Evolutionary conservation across 106 monocot species (phyloP).

Genomic region (Apostasia ramifera): DNA sequence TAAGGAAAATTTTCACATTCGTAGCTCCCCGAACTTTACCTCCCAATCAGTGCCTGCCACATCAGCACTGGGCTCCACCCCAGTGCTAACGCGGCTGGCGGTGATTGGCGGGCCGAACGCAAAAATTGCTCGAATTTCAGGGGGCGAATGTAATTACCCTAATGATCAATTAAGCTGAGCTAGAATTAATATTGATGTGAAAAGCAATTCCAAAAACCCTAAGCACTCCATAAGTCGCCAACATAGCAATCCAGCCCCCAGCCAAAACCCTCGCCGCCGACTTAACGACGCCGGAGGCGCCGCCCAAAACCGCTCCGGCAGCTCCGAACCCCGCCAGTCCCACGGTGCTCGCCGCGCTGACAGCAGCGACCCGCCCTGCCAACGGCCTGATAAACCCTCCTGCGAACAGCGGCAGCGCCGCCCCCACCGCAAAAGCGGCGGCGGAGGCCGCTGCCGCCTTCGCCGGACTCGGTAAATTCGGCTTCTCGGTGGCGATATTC

Average conservation of each 20-base stretch:
- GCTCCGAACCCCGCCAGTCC: constrained; percentile 45
- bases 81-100: no score
- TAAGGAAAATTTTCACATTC: no score
- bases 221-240: constrained; percentile 40
- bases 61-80: no score
- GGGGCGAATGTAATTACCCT: no score
- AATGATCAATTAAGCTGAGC: constrained; percentile 5
- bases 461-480: constrained; percentile 31
- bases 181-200: constrained; percentile 14
- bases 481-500: not conserved
- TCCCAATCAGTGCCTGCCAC: no score
- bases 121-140: no score
- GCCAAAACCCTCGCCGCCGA: constrained; percentile 28
- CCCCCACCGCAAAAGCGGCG: constrained; percentile 41
- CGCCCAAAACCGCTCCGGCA: constrained; percentile 38
- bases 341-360: constrained; percentile 30
- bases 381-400: constrained; percentile 37
- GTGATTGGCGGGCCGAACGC: no score
- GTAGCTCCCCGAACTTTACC: no score
- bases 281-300: constrained; percentile 12
- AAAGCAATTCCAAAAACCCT: constrained; percentile 28
- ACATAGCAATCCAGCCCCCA: constrained; percentile 62
- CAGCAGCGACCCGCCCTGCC: constrained; percentile 28
- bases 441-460: constrained; percentile 47
- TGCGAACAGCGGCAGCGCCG: constrained; percentile 35